phyloP scores from a whole-genome alignment of 2,329 filamentous ascomycete species.

The Trichoderma sp. region DNA sequence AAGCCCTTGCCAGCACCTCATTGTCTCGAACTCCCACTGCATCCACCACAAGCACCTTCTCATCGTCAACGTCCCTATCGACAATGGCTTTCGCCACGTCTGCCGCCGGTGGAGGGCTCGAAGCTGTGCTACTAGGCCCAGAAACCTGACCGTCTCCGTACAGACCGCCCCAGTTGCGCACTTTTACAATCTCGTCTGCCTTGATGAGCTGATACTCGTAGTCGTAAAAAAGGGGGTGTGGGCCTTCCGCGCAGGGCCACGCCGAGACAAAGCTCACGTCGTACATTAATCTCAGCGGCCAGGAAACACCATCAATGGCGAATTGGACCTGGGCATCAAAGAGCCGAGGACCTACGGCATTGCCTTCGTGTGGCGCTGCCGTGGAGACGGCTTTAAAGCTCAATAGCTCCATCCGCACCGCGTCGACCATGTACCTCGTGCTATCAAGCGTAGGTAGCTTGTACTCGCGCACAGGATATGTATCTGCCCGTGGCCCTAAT shows the following conservation, averaged over 20 bases:
- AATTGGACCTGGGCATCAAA: conserved; percentile 66
- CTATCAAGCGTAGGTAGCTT: conserved; percentile 60
- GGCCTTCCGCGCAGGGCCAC: conserved; percentile 64
- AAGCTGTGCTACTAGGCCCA: conserved; percentile 37
- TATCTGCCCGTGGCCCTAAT: conserved; percentile 62
- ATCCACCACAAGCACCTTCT: conserved; percentile 70
- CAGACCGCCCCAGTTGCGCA: conserved; percentile 64
- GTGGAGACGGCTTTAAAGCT: conserved; percentile 53
- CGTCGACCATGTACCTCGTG: conserved; percentile 60
- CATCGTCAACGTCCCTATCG: conserved; percentile 51
- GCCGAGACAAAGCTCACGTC: conserved; percentile 68
- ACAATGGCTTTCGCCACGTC: conserved; percentile 24
- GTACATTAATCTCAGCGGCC: conserved; percentile 63
- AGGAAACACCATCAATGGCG: conserved; percentile 63
- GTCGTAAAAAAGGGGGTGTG: conserved; percentile 72
- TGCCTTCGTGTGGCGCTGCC: conserved; percentile 30
- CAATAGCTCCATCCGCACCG: conserved; percentile 69
- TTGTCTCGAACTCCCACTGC: conserved; percentile 74
- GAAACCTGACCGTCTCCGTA: conserved; percentile 36
- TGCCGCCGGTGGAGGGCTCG: conserved; percentile 35
- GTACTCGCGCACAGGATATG: conserved; percentile 70
- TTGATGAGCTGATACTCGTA: conserved; percentile 62
- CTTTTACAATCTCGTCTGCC: conserved; percentile 65
- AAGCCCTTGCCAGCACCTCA: conserved; percentile 73
- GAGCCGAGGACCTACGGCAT: conserved; percentile 44